phyloP scores from a whole-genome alignment of 495 filamentous ascomycete genomes.

The Lophium mytilinum region DNA sequence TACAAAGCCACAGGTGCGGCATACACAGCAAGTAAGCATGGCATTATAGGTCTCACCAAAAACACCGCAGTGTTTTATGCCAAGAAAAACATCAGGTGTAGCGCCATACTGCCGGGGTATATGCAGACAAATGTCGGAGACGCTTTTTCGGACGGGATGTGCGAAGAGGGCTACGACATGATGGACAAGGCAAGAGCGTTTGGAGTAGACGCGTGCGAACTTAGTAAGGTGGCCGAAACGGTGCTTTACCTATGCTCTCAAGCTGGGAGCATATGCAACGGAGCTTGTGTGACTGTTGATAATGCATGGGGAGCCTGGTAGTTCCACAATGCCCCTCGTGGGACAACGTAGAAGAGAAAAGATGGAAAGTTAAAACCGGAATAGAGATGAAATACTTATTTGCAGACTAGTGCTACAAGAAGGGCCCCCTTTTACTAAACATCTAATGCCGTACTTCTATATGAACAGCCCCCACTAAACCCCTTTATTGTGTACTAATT shows the following conservation, averaged over 20 bases:
- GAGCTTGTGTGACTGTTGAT: slow-evolving; percentile 19
- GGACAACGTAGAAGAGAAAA: too few relatives aligned
- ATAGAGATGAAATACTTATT: too few relatives aligned
- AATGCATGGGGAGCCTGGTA: slow-evolving; percentile 6
- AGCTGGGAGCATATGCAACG: slow-evolving; percentile 13
- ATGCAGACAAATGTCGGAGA: slow-evolving; percentile 52
- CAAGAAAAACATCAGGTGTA: slow-evolving; percentile 47
- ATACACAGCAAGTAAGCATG: slow-evolving; percentile 49
- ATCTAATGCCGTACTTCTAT: too few relatives aligned
- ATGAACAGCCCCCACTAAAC: too few relatives aligned
- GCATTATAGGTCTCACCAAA: slow-evolving; percentile 53
- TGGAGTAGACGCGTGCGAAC: slow-evolving; percentile 2
- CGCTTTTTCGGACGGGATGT: slow-evolving; percentile 38
- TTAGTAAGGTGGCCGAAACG: slow-evolving; percentile 19
- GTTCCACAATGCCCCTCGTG: too few relatives aligned
- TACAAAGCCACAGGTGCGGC: slow-evolving; percentile 38
- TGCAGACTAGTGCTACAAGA: too few relatives aligned
- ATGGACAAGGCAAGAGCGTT: background rate
- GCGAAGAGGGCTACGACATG: slow-evolving; percentile 35
- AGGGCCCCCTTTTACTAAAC: too few relatives aligned
- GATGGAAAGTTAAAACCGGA: too few relatives aligned
- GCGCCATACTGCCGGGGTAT: slow-evolving; percentile 48
- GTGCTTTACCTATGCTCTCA: slow-evolving; percentile 16
- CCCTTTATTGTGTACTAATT: too few relatives aligned
- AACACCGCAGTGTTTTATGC: slow-evolving; percentile 54